Conservation (phyloP, 1,284 basidiomycete species). For the Ceratobasidium sp. region DNA sequence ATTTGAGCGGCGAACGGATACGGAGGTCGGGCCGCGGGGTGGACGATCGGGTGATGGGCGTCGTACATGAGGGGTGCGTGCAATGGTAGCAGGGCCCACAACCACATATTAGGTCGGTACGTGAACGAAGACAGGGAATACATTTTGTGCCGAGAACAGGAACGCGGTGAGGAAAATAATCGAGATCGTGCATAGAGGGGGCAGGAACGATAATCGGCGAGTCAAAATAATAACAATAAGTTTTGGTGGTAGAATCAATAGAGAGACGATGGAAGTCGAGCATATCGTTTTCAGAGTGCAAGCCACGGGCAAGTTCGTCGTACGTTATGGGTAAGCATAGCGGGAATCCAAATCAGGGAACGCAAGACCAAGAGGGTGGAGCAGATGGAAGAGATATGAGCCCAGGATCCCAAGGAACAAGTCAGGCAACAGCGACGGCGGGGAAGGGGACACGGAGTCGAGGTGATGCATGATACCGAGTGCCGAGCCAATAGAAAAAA, state of each 20-base stretch:
- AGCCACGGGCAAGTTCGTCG: slow-evolving; percentile 10
- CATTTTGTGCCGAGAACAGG: slow-evolving; percentile 20
- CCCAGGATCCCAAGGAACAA: too few relatives aligned
- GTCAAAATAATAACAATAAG: slow-evolving; percentile 10
- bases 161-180: slow-evolving; percentile 27
- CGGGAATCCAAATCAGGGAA: too few relatives aligned
- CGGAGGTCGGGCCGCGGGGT: too few relatives aligned
- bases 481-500: too few relatives aligned
- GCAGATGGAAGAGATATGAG: too few relatives aligned
- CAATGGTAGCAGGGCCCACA: not conserved
- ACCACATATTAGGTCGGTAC: not conserved
- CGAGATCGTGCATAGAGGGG: slow-evolving; percentile 20
- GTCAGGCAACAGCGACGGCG: too few relatives aligned
- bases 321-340: not conserved
- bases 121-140: not conserved
- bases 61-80: not conserved
- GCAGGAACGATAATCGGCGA: slow-evolving; percentile 17
- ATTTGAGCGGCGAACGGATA: slow-evolving; percentile 13
- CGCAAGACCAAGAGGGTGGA: too few relatives aligned
- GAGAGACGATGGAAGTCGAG: not conserved
- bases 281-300: not conserved
- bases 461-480: too few relatives aligned
- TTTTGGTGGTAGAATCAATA: not conserved
- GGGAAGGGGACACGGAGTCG: too few relatives aligned
- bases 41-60: too few relatives aligned